phyloP scores from a whole-genome alignment of 306 rosid genomes.

The Crotalaria pallida region DNA sequence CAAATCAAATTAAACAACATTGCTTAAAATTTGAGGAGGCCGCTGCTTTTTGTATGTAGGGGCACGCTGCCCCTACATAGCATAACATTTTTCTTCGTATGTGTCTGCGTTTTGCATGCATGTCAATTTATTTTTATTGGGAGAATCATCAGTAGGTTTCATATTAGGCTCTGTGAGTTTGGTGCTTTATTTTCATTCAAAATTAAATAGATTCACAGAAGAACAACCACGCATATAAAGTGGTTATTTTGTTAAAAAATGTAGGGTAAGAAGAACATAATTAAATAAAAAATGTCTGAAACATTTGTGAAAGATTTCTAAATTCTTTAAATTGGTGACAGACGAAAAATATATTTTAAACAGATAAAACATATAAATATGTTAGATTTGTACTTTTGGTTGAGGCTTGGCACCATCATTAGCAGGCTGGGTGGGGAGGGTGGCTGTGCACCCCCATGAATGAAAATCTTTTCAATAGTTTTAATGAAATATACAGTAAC shows the following conservation, averaged over 20 bases:
- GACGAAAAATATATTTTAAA: not conserved
- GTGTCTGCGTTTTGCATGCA: not conserved
- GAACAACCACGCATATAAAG: not conserved
- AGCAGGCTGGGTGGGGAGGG: not conserved
- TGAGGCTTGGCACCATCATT: not conserved
- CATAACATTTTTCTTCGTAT: not conserved
- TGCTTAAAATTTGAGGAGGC: not conserved
- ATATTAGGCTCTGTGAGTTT: not conserved
- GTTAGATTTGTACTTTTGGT: not conserved
- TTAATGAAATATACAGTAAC: not conserved
- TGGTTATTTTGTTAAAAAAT: not conserved
- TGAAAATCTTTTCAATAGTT: not conserved
- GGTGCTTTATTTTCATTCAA: not conserved
- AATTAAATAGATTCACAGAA: not conserved
- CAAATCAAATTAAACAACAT: not conserved
- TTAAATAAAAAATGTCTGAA: not conserved
- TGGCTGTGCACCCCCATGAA: not conserved
- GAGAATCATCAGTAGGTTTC: not conserved
- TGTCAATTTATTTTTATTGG: not conserved
- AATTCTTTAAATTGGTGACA: not conserved
- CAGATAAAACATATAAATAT: not conserved
- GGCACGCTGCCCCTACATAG: not conserved
- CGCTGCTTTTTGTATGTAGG: not conserved
- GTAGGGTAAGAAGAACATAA: not conserved
- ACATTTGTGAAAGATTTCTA: not conserved